These are phyloP conservation scores for Calvatia gigantea DNA, from an alignment of 768 basidiomycete genomes.

Conservation along the genomic window DNA sequence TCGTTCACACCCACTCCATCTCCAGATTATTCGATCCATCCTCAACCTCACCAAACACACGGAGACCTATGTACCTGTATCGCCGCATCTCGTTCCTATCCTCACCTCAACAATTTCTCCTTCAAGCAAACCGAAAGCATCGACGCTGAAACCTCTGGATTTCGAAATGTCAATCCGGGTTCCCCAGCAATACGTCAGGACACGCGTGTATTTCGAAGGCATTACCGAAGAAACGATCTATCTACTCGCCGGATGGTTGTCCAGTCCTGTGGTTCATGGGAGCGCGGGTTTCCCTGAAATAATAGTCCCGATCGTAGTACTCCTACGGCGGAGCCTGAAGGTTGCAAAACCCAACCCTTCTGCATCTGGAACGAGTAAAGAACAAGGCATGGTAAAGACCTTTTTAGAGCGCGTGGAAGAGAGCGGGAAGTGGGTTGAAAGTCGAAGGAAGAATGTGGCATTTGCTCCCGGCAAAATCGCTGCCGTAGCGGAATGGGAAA, in stretches of 20 bases:
- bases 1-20: constrained; percentile 92
- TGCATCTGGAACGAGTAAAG: constrained; percentile 40
- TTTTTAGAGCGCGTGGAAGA: constrained; percentile 88
- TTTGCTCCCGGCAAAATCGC: constrained; percentile 73
- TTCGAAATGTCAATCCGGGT: constrained; percentile 83
- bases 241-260: constrained; percentile 80
- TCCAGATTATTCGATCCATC: constrained; percentile 88
- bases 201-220: constrained; percentile 80
- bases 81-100: constrained; percentile 85
- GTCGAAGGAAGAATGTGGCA: constrained; percentile 59
- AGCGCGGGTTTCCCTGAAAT: constrained; percentile 95
- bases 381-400: constrained; percentile 60
- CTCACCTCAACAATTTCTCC: constrained; percentile 69
- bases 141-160: constrained; percentile 86
- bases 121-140: constrained; percentile 72
- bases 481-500: constrained; percentile 76
- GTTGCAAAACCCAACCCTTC: constrained; percentile 37
- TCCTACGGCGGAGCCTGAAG: constrained; percentile 75
- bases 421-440: constrained; percentile 74
- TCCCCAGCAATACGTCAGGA: constrained; percentile 86
- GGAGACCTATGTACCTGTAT: constrained; percentile 80
- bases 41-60: constrained; percentile 83
- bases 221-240: constrained; percentile 79
- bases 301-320: constrained; percentile 70
- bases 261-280: constrained; percentile 64